Evolutionary conservation across 495 filamentous ascomycete species (phyloP).

Genomic region (Trichoderma orchidacearum): DNA sequence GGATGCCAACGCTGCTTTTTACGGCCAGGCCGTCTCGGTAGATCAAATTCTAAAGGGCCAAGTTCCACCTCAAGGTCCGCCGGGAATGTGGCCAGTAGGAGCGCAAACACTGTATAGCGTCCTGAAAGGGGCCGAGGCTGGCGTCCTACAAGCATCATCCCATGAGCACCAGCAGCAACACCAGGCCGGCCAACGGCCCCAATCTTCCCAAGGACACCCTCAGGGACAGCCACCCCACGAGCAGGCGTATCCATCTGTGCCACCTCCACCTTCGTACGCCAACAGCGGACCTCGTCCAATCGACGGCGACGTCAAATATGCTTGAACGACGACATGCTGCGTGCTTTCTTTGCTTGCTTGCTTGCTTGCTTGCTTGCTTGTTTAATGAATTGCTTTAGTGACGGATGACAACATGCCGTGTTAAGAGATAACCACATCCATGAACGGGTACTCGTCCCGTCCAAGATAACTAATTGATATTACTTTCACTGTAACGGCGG

Average conservation of each 20-base stretch:
- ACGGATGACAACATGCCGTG: too few species aligned
- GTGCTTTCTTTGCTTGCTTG: too few species aligned
- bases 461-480: too few species aligned
- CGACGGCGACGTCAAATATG: neutral
- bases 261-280: neutral
- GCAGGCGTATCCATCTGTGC: neutral
- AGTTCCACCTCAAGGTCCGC: neutral
- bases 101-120: neutral
- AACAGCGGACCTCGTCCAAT: neutral
- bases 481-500: too few species aligned
- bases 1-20: slow-evolving; percentile 69
- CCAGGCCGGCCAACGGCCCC: neutral
- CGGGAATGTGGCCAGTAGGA: neutral
- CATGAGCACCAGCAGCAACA: neutral
- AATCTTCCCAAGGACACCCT: neutral
- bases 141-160: neutral
- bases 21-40: slow-evolving; percentile 45
- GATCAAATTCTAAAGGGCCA: slow-evolving; percentile 50
- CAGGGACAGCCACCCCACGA: neutral
- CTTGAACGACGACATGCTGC: too few species aligned
- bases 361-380: too few species aligned
- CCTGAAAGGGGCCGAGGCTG: neutral
- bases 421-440: too few species aligned
- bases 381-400: too few species aligned
- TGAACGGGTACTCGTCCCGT: too few species aligned